Evolutionary conservation across 805 yeast genomes (phyloP).

Genomic region (Candida nemodendra): DNA sequence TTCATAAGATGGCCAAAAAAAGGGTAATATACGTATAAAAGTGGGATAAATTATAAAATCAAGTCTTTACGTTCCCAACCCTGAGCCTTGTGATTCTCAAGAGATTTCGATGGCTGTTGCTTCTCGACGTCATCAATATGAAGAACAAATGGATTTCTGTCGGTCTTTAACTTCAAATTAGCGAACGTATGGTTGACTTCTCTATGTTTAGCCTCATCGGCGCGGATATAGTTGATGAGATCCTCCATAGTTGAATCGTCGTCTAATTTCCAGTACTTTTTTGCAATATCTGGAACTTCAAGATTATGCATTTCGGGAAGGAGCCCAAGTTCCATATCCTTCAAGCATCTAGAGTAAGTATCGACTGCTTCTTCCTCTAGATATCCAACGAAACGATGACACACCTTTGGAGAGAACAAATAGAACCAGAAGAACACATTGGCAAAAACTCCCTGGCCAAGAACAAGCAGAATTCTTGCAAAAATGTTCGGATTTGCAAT

Average conservation of each 20-base stretch:
- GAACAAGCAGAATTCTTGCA: constrained; percentile 50
- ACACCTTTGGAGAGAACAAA: constrained; percentile 56
- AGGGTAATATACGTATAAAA: too few species aligned
- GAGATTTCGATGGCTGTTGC: constrained; percentile 30
- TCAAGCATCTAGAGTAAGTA: constrained; percentile 62
- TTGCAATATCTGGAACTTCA: constrained; percentile 58
- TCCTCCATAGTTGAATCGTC: constrained; percentile 55
- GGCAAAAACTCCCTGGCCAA: constrained; percentile 71
- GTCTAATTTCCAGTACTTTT: constrained; percentile 59
- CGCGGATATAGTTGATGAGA: constrained; percentile 59
- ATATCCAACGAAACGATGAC: constrained; percentile 77
- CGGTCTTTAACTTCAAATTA: constrained; percentile 47
- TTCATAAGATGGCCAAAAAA: too few species aligned
- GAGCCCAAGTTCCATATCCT: constrained; percentile 49
- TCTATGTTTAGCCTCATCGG: constrained; percentile 78
- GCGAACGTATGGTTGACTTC: constrained; percentile 80
- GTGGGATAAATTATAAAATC: constrained; percentile 19
- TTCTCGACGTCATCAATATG: constrained; percentile 29
- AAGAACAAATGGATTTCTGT: constrained; percentile 69
- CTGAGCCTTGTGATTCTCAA: constrained; percentile 25
- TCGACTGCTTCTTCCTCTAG: constrained; percentile 74
- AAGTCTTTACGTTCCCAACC: constrained; percentile 38
- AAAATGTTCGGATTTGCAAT: constrained; percentile 61
- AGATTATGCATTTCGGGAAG: constrained; percentile 47
- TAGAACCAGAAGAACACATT: constrained; percentile 62